Percentiles rank a stretch among this genome's conserved stretches.
Evolutionary conservation across 2,329 filamentous ascomycete species (phyloP).

Genomic region (Fusarium chlamydosporum): DNA sequence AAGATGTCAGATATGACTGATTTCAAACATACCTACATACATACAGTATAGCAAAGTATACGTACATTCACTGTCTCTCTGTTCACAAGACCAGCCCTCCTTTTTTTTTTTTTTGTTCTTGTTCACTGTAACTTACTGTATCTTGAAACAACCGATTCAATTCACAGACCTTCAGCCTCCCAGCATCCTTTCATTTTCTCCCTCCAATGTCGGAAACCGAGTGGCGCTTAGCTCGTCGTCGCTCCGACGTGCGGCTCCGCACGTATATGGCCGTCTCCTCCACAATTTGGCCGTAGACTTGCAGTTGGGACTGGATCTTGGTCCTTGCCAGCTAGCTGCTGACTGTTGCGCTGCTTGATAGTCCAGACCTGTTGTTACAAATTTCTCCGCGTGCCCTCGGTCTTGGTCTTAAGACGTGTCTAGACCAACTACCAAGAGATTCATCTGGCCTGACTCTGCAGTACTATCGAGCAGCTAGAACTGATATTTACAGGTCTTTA

Average conservation of each 20-base stretch:
- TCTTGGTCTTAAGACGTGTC: constrained; percentile 4
- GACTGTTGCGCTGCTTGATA: not conserved
- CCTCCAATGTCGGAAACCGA: not conserved
- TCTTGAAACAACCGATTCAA: constrained; percentile 26
- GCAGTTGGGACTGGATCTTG: not conserved
- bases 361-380: too few species aligned
- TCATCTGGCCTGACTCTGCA: not conserved
- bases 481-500: constrained; percentile 15
- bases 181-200: too few species aligned
- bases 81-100: constrained; percentile 4
- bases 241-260: constrained; percentile 45
- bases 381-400: too few species aligned
- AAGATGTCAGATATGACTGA: constrained; percentile 33
- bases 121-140: constrained; percentile 12
- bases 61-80: not conserved
- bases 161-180: not conserved
- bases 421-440: not conserved
- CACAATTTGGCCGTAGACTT: constrained; percentile 32
- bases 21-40: constrained; percentile 6
- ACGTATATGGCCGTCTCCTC: constrained; percentile 33
- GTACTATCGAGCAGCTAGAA: not conserved
- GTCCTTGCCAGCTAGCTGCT: constrained; percentile 4
- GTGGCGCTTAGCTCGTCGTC: constrained; percentile 27
- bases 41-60: not conserved
- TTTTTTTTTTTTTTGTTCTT: not conserved